phyloP scores from a whole-genome alignment of 352 stramenopile genomes.

The Phytophthora cryptogea region DNA sequence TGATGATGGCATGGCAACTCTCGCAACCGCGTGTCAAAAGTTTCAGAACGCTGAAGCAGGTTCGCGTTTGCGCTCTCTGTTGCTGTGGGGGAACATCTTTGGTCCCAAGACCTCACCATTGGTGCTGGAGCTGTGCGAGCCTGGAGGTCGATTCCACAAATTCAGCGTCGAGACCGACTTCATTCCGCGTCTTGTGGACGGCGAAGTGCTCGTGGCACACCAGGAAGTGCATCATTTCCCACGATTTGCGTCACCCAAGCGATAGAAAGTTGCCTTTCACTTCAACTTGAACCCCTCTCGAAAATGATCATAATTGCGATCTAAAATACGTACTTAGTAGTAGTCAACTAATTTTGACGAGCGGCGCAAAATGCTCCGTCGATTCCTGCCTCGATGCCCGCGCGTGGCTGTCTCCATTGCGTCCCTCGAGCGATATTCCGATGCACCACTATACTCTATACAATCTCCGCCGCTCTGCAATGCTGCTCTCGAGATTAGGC shows the following conservation, averaged over 20 bases:
- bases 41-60: conserved; percentile 31
- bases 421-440: background rate
- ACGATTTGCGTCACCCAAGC: conserved; percentile 52
- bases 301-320: background rate
- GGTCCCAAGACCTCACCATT: conserved; percentile 35
- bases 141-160: conserved; percentile 40
- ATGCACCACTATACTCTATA: background rate
- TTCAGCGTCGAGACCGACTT: conserved; percentile 64
- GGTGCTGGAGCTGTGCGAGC: conserved; percentile 47
- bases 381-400: conserved; percentile 1
- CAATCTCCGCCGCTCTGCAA: background rate
- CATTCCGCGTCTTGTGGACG: conserved; percentile 35
- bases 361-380: conserved; percentile 29
- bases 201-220: conserved; percentile 56
- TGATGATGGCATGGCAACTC: conserved; percentile 46
- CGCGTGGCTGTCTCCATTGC: background rate
- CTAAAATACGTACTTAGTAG: background rate
- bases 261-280: conserved; percentile 30
- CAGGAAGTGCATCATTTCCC: conserved; percentile 39
- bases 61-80: conserved; percentile 41
- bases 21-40: conserved; percentile 49
- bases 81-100: conserved; percentile 81
- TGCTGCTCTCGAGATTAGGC: conserved; percentile 8
- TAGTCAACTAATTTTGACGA: background rate
- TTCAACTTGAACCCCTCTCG: conserved; percentile 11